A percentile compares a stretch with the other conserved stretches of the same genome.
Conservation (phyloP, 208 protist genomes). For the Acanthamoeba castellanii region DNA sequence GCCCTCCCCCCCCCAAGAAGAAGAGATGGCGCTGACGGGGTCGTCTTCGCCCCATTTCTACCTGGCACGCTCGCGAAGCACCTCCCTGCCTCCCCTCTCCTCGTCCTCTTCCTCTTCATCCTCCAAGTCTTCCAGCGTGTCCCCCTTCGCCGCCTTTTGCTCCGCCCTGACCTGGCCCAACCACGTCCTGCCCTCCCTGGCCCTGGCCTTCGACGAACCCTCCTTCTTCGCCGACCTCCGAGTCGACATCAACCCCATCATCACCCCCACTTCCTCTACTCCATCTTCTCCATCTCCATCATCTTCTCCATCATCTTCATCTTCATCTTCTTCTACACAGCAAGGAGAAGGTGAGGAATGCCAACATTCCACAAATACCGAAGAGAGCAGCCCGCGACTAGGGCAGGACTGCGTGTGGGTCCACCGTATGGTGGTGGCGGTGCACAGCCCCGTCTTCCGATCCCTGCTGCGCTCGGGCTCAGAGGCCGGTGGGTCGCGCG, state of each 20-base stretch:
- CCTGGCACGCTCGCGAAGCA: neutral
- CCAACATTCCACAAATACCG: neutral
- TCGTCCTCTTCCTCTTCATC: neutral
- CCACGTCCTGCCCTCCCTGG: neutral
- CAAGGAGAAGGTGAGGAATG: neutral
- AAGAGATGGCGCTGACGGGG: neutral
- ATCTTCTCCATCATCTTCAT: neutral
- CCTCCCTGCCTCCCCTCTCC: slow-evolving; percentile 12
- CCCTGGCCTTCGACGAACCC: slow-evolving; percentile 3
- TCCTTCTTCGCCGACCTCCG: slow-evolving; percentile 34
- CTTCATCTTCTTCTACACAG: neutral
- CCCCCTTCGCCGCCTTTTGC: neutral
- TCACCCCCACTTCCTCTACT: neutral
- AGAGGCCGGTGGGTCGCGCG: neutral
- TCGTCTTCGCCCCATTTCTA: slow-evolving; percentile 44
- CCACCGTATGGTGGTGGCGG: slow-evolving; percentile 17
- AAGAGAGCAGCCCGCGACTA: neutral
- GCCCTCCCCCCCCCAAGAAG: neutral
- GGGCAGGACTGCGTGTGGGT: slow-evolving; percentile 4
- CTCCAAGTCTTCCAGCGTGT: neutral
- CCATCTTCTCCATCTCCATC: neutral
- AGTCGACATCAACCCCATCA: slow-evolving; percentile 13
- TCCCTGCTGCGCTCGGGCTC: neutral
- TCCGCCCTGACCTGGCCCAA: neutral
- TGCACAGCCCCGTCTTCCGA: slow-evolving; percentile 39